phyloP scores from a whole-genome alignment of 345 rosid species.

The Eutrema yunnanense region DNA sequence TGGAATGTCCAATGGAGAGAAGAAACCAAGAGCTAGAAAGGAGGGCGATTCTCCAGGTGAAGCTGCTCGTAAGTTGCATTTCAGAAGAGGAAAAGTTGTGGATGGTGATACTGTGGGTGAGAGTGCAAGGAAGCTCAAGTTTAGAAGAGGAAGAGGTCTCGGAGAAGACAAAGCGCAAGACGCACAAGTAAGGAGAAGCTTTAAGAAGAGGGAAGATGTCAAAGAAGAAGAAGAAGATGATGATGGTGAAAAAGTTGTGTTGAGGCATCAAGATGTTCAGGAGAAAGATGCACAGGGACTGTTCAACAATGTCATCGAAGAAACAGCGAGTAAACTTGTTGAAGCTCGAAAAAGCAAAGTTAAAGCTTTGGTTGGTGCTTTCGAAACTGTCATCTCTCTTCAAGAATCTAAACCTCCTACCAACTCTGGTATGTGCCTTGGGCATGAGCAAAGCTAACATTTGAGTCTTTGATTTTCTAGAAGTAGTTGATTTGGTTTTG shows the following conservation, averaged over 20 bases:
- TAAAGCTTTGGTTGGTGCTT: slow-evolving; percentile 94
- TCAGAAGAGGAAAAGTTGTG: slow-evolving; percentile 67
- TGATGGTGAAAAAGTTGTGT: slow-evolving; percentile 44
- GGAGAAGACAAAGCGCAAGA: slow-evolving; percentile 40
- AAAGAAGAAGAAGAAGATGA: slow-evolving; percentile 20
- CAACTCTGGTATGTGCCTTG: slow-evolving; percentile 8
- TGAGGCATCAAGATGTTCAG: slow-evolving; percentile 76
- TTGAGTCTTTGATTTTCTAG: neutral
- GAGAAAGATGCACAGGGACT: slow-evolving; percentile 66
- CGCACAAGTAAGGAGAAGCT: slow-evolving; percentile 39
- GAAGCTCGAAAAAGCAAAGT: slow-evolving; percentile 88
- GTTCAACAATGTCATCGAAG: slow-evolving; percentile 85
- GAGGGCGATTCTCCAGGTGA: slow-evolving; percentile 32
- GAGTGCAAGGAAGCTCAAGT: slow-evolving; percentile 63
- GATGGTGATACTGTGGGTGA: slow-evolving; percentile 46
- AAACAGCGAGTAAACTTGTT: slow-evolving; percentile 82
- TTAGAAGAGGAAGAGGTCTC: slow-evolving; percentile 48
- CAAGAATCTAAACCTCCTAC: slow-evolving; percentile 50
- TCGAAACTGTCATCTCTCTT: slow-evolving; percentile 87
- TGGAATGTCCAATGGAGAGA: slow-evolving; percentile 35
- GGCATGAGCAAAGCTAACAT: neutral
- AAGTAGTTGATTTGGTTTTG: neutral
- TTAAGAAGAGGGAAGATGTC: slow-evolving; percentile 45
- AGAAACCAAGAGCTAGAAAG: slow-evolving; percentile 26
- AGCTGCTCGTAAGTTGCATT: slow-evolving; percentile 42